Conservation (phyloP, 768 basidiomycete genomes). For the Russula brevipes region DNA sequence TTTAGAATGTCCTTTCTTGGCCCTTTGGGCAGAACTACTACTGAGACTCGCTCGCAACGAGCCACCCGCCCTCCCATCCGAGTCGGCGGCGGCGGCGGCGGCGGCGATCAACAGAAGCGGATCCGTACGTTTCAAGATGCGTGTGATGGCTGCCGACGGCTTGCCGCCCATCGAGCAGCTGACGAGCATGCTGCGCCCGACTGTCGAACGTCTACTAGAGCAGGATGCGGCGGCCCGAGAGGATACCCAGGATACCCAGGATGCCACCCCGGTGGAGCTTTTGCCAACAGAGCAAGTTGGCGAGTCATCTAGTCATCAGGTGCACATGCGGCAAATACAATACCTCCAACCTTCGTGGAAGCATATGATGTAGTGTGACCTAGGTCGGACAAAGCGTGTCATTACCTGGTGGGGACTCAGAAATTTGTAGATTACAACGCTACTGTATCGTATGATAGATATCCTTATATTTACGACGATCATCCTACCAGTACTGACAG, state of each 20-base stretch:
- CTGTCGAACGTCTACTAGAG: background rate
- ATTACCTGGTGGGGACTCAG: too few species aligned
- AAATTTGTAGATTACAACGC: too few species aligned
- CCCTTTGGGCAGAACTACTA: background rate
- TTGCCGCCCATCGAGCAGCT: background rate
- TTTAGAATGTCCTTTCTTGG: background rate
- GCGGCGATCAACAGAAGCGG: background rate
- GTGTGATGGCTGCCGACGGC: background rate
- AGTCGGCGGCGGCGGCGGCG: background rate
- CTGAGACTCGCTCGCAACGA: background rate
- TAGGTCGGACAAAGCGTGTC: too few species aligned
- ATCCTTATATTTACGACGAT: too few species aligned
- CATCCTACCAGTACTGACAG: too few species aligned
- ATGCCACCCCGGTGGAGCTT: background rate
- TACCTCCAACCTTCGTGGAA: background rate
- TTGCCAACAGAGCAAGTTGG: background rate
- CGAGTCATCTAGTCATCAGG: background rate
- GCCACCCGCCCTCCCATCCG: background rate
- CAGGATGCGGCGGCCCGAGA: background rate
- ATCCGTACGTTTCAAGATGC: background rate
- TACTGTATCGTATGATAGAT: too few species aligned
- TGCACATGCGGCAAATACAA: background rate
- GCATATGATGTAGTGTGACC: background rate
- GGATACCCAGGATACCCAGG: background rate
- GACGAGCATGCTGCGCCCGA: conserved; percentile 11